These are phyloP conservation scores for Flaveria robusta DNA, from an alignment of 129 eudicot species.

Conservation along the genomic window DNA sequence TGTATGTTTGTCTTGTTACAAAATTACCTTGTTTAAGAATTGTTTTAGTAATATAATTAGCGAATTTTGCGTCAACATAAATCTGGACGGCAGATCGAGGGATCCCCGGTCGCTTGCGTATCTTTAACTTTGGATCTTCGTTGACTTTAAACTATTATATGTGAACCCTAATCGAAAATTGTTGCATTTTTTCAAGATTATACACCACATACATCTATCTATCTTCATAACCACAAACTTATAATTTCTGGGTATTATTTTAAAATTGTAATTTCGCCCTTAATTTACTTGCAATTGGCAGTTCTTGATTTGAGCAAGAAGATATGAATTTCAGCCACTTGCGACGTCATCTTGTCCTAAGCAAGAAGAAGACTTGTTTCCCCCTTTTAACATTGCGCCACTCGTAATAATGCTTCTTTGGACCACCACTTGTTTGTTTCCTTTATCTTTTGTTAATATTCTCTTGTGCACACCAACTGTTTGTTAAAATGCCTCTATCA, in stretches of 20 bases:
- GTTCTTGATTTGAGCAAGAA: background rate
- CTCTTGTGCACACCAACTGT: conserved; percentile 28
- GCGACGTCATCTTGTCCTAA: no score
- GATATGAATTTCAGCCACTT: conserved; percentile 15
- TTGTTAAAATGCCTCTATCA: conserved; percentile 35
- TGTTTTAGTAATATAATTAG: background rate
- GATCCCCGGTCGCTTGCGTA: conserved; percentile 3
- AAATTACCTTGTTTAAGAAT: background rate
- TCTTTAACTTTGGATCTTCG: conserved; percentile 26
- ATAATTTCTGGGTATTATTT: no score
- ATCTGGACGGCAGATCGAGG: conserved; percentile 1
- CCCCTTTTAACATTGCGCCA: conserved; percentile 24
- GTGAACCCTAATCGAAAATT: conserved; percentile 16
- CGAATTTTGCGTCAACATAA: background rate
- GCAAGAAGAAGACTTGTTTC: conserved; percentile 17
- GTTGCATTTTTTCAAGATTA: conserved; percentile 18
- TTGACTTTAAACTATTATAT: conserved; percentile 20
- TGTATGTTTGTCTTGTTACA: no score
- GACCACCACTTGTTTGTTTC: conserved; percentile 41
- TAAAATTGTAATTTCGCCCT: conserved; percentile 6
- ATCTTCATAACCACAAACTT: conserved; percentile 2
- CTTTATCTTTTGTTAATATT: background rate
- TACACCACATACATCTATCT: background rate
- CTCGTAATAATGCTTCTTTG: conserved; percentile 33
- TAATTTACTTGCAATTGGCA: conserved; percentile 3